Evolutionary conservation across 345 rosid species (phyloP).

Genomic region (Hibiscus tridactylites): DNA sequence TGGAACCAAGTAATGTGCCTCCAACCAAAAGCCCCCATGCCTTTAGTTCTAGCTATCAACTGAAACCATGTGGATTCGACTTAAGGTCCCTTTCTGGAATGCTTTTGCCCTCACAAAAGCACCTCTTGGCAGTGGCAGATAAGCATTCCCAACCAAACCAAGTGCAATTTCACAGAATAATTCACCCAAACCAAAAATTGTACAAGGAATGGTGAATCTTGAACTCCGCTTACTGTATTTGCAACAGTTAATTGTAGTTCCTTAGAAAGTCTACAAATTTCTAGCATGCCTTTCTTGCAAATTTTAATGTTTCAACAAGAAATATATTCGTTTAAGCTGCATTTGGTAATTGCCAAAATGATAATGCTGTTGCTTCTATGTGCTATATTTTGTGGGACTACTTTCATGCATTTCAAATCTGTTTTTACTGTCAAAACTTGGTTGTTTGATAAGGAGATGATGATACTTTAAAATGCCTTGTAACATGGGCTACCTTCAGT

Average conservation of each 20-base stretch:
- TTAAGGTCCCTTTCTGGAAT: no score
- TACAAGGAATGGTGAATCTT: background rate
- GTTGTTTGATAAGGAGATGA: background rate
- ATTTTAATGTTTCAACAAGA: background rate
- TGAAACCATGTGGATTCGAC: background rate
- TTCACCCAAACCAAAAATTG: no score
- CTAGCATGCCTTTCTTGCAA: background rate
- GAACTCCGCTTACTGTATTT: conserved; percentile 4
- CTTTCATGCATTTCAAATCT: background rate
- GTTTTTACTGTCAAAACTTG: background rate
- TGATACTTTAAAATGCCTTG: no score
- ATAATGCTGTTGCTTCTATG: no score
- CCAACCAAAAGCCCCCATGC: background rate
- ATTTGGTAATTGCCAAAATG: no score
- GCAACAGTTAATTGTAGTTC: background rate
- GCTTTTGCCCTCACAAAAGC: no score
- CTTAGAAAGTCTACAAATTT: background rate
- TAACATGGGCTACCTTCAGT: background rate
- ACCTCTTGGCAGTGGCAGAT: no score
- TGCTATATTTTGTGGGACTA: background rate
- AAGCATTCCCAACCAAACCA: no score
- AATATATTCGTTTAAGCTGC: background rate
- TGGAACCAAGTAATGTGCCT: background rate
- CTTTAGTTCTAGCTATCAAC: background rate
- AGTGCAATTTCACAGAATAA: no score